phyloP scores from a whole-genome alignment of 148 eudicot genomes.

The Chenopodium quinoa region DNA sequence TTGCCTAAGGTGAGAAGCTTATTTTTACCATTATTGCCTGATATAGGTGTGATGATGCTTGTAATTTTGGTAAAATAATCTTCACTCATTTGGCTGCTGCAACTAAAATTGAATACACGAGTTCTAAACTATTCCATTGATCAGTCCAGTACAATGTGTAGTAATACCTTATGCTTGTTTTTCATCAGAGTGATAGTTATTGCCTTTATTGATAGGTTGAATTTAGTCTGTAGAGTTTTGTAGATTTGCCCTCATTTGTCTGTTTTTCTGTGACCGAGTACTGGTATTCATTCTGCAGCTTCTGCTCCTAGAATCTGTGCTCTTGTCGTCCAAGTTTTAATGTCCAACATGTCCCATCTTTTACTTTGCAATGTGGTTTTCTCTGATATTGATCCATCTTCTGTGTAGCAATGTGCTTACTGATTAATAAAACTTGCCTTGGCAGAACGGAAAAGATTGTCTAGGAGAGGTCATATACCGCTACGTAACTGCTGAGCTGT shows the following conservation, averaged over 20 bases:
- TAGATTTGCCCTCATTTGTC: neutral
- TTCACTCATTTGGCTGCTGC: neutral
- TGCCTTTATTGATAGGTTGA: neutral
- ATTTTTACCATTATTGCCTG: neutral
- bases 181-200: neutral
- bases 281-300: neutral
- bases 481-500: constrained; percentile 68
- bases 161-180: neutral
- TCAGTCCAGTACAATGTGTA: neutral
- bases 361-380: neutral
- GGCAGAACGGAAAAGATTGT: constrained; percentile 86
- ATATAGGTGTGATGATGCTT: neutral
- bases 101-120: neutral
- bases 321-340: neutral
- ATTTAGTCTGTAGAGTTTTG: neutral
- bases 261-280: neutral
- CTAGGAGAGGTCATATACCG: constrained; percentile 84
- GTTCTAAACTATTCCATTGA: neutral
- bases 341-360: neutral
- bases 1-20: constrained; percentile 75
- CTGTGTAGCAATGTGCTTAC: neutral
- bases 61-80: neutral
- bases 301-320: too few species aligned
- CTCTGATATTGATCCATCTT: neutral
- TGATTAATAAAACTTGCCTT: constrained; percentile 6